phyloP scores from a whole-genome alignment of 148 eudicot genomes.

The Cornus florida region DNA sequence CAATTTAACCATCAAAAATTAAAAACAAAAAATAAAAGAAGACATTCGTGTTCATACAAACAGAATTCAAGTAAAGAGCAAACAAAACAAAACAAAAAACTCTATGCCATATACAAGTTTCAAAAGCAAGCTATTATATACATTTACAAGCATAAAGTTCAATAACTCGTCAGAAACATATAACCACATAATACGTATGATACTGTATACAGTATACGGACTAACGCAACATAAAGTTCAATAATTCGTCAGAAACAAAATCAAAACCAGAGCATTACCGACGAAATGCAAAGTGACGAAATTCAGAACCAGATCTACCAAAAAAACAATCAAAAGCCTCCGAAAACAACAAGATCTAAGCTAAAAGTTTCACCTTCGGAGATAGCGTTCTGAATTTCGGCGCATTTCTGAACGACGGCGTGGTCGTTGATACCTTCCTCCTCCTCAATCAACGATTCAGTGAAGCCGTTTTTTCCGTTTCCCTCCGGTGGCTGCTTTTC shows the following conservation, averaged over 20 bases:
- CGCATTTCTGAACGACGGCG: not conserved
- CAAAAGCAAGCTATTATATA: not conserved
- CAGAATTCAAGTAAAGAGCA: not conserved
- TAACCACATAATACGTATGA: too few relatives aligned
- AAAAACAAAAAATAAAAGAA: too few relatives aligned
- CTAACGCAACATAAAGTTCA: too few relatives aligned
- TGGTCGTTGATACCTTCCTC: not conserved
- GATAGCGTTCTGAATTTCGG: not conserved
- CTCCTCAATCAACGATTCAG: not conserved
- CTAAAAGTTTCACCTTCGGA: not conserved
- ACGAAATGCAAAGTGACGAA: not conserved
- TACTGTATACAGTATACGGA: too few relatives aligned
- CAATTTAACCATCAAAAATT: not conserved
- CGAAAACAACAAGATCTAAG: not conserved
- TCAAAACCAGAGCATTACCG: not conserved
- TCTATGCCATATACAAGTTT: not conserved
- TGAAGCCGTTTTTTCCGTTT: not conserved
- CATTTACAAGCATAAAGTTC: too few relatives aligned
- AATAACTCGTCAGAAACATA: too few relatives aligned
- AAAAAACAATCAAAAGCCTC: not conserved
- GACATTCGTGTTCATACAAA: too few relatives aligned
- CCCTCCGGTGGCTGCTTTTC: not conserved
- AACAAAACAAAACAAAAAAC: not conserved
- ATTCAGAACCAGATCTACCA: not conserved
- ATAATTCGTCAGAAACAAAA: too few relatives aligned